Evolutionary conservation across 345 rosid species (phyloP).

Genomic region (Boechera divaricarpa): DNA sequence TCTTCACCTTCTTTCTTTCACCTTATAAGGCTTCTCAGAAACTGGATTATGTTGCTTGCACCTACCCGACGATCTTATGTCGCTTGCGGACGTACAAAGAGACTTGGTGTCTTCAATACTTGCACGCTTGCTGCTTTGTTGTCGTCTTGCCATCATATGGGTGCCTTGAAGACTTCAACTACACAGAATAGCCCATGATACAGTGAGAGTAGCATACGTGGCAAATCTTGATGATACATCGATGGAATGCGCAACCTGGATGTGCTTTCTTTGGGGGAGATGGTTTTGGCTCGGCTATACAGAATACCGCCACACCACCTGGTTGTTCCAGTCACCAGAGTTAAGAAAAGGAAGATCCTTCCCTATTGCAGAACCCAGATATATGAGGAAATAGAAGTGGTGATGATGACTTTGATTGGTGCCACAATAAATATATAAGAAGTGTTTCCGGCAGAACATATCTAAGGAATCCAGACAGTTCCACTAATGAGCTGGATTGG

Average conservation of each 20-base stretch:
- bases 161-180: neutral
- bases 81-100: neutral
- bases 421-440: constrained; percentile 40
- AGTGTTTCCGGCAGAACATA: constrained; percentile 25
- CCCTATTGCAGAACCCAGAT: constrained; percentile 49
- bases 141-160: neutral
- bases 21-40: constrained; percentile 22
- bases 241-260: constrained; percentile 34
- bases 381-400: constrained; percentile 35
- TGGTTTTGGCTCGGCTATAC: constrained; percentile 47
- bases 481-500: constrained; percentile 57
- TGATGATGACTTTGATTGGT: constrained; percentile 46
- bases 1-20: constrained; percentile 32
- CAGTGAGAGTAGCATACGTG: neutral
- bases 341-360: constrained; percentile 36
- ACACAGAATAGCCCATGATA: neutral
- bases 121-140: neutral
- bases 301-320: constrained; percentile 48
- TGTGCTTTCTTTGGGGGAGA: constrained; percentile 49
- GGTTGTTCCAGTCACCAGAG: constrained; percentile 57
- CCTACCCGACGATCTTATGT: neutral
- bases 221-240: neutral
- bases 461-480: constrained; percentile 35
- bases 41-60: constrained; percentile 7
- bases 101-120: neutral